A percentile compares a stretch with the other conserved stretches of the same genome.
phyloP scores from a whole-genome alignment of 2,329 filamentous ascomycete genomes.

The Aspergillus candidus region DNA sequence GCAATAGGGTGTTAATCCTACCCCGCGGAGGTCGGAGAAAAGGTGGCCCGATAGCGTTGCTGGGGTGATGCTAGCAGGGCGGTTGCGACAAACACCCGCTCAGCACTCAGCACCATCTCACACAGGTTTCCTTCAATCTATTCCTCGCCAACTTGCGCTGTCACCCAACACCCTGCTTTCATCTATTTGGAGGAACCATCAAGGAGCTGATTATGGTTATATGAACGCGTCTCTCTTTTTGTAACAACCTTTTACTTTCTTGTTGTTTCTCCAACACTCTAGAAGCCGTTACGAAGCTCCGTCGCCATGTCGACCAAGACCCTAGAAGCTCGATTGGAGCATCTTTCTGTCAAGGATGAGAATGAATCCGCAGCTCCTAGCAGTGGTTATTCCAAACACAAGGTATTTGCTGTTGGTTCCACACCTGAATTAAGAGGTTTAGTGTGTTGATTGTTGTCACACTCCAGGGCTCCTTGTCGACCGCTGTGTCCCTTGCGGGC shows the following conservation, averaged over 20 bases:
- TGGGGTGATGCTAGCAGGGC: slow-evolving; percentile 15
- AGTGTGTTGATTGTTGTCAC: slow-evolving; percentile 15
- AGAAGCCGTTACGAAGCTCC: slow-evolving; percentile 3
- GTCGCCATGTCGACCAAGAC: slow-evolving; percentile 64
- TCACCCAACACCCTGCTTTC: neutral
- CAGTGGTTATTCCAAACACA: slow-evolving; percentile 62
- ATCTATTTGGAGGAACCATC: too few species aligned
- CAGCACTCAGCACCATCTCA: slow-evolving; percentile 2
- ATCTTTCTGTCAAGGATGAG: slow-evolving; percentile 82
- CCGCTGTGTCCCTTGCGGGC: slow-evolving; percentile 44
- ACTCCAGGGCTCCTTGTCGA: slow-evolving; percentile 42
- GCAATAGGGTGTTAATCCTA: neutral
- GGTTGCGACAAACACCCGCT: slow-evolving; percentile 14
- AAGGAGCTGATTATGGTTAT: slow-evolving; percentile 6
- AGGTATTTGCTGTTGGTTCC: slow-evolving; percentile 50
- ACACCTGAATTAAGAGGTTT: neutral
- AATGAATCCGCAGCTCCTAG: slow-evolving; percentile 58
- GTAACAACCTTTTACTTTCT: neutral
- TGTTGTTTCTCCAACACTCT: slow-evolving; percentile 6
- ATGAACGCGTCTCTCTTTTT: neutral
- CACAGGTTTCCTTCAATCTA: slow-evolving; percentile 8
- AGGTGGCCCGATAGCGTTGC: slow-evolving; percentile 27
- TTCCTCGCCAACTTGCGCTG: slow-evolving; percentile 3
- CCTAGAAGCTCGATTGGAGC: slow-evolving; percentile 83
- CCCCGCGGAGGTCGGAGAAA: slow-evolving; percentile 11